Evolutionary conservation across 768 basidiomycete genomes (phyloP).

Genomic region (Lenzites betulinus): DNA sequence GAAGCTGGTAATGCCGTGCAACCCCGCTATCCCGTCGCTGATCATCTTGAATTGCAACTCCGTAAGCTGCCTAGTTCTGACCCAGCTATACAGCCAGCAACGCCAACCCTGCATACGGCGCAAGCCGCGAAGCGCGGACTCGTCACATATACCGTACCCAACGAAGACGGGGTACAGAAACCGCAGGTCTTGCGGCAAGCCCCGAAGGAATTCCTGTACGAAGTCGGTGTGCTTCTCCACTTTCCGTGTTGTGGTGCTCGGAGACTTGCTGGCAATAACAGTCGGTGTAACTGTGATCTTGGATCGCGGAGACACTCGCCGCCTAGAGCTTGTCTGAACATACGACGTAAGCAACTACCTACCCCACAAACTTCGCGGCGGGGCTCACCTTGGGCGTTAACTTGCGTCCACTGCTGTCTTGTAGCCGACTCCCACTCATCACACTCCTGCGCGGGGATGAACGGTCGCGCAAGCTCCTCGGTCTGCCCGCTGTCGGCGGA

Average conservation of each 20-base stretch:
- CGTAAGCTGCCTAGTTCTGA: slow-evolving; percentile 7
- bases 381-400: not conserved
- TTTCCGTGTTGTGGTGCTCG: not conserved
- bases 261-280: not conserved
- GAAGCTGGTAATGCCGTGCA: too few species aligned
- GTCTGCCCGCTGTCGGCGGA: too few species aligned
- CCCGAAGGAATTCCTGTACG: not conserved
- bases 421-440: too few species aligned
- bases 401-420: too few species aligned
- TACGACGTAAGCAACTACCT: too few species aligned
- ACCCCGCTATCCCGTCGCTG: not conserved
- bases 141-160: not conserved
- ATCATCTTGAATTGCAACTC: slow-evolving; percentile 17
- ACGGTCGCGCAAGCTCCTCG: too few species aligned
- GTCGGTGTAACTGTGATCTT: not conserved
- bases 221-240: not conserved
- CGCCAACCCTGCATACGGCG: slow-evolving; percentile 6
- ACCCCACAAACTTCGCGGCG: too few species aligned
- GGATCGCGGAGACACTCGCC: not conserved
- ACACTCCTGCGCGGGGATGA: too few species aligned
- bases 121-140: slow-evolving; percentile 1
- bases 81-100: slow-evolving; percentile 15
- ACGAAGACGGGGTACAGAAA: slow-evolving; percentile 8
- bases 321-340: too few species aligned
- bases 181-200: slow-evolving; percentile 1